Percentiles rank a stretch among this genome's conserved stretches.
Conservation (phyloP, 176 grass and related monocot genomes). For the Chloris gayana region DNA sequence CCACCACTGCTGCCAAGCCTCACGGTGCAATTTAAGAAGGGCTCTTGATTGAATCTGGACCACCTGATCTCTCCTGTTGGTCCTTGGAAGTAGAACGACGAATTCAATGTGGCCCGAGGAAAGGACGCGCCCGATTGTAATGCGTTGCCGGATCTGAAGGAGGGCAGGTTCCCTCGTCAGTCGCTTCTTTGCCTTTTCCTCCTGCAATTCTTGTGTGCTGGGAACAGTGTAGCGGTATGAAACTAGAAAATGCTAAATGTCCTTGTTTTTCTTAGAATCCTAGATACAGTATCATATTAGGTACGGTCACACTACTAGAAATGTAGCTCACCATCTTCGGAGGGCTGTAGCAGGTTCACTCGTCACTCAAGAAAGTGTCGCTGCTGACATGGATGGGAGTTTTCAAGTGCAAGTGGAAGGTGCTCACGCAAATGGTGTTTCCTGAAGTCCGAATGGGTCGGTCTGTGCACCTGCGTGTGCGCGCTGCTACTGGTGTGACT, state of each 20-base stretch:
- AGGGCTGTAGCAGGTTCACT: no score
- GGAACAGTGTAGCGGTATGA: not conserved
- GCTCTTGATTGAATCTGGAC: slow-evolving; percentile 20
- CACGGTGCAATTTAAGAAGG: not conserved
- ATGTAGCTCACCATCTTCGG: no score
- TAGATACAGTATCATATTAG: no score
- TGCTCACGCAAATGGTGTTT: not conserved
- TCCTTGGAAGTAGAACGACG: not conserved
- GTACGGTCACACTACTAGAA: no score
- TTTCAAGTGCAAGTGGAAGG: not conserved
- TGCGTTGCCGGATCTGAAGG: not conserved
- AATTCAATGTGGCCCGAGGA: slow-evolving; percentile 12
- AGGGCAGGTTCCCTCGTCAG: not conserved
- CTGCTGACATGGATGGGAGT: no score
- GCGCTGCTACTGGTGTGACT: not conserved
- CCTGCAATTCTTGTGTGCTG: not conserved
- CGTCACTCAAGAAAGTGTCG: no score
- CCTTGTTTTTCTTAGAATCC: no score
- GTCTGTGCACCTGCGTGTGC: not conserved
- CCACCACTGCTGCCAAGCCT: not conserved
- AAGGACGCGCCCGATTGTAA: slow-evolving; percentile 33
- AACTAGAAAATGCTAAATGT: no score
- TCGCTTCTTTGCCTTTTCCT: not conserved
- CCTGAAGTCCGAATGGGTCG: not conserved
- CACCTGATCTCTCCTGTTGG: not conserved